Percentiles rank a stretch among this genome's conserved stretches.
Evolutionary conservation across 306 rosid genomes (phyloP).

Genomic region (Gynostemma pentaphyllum): DNA sequence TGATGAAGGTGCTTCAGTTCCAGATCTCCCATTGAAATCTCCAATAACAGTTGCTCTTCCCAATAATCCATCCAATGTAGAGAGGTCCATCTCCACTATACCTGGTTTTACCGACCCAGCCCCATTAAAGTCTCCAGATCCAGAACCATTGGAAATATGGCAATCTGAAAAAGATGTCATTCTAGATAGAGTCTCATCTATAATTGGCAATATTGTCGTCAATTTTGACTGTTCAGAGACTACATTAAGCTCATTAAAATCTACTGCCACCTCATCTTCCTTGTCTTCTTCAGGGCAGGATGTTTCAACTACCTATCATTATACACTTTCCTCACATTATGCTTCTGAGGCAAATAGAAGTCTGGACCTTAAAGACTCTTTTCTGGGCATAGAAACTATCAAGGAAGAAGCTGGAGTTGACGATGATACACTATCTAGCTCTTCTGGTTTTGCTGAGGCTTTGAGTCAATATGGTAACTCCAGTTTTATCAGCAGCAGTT

Average conservation of each 20-base stretch:
- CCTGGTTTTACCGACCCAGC: constrained; percentile 43
- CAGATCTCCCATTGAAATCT: constrained; percentile 68
- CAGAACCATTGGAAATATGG: constrained; percentile 27
- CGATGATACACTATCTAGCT: not conserved
- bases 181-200: constrained; percentile 27
- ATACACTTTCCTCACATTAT: not conserved
- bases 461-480: not conserved
- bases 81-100: constrained; percentile 83
- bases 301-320: not conserved
- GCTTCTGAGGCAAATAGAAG: not conserved
- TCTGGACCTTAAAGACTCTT: not conserved
- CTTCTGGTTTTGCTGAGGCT: not conserved
- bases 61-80: constrained; percentile 40
- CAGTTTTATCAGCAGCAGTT: constrained; percentile 8
- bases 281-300: not conserved
- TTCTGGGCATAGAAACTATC: not conserved
- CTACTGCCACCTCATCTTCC: not conserved
- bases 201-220: not conserved
- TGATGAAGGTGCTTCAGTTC: constrained; percentile 92
- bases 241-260: not conserved
- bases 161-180: constrained; percentile 41
- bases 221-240: not conserved
- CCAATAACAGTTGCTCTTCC: constrained; percentile 75
- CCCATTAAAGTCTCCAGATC: constrained; percentile 31
- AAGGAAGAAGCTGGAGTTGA: not conserved